These are phyloP conservation scores for Zoysia matrella DNA, from an alignment of 202 grass and related monocot species.

Conservation along the genomic window DNA sequence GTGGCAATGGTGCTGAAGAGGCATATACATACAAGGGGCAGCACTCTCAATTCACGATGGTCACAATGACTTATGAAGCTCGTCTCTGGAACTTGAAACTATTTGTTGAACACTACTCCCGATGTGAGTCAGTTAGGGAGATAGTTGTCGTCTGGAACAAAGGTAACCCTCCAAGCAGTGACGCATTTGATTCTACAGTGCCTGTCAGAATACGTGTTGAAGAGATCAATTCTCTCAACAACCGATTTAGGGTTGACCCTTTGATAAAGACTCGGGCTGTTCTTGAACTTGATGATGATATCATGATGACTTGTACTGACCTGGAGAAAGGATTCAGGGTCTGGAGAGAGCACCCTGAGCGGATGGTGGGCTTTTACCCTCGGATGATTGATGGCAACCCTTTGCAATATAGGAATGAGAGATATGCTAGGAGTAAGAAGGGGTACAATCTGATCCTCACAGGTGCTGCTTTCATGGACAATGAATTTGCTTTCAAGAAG, in stretches of 20 bases:
- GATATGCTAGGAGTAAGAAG: constrained; percentile 85
- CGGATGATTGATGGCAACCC: constrained; percentile 81
- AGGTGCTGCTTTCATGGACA: constrained; percentile 95
- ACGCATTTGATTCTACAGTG: constrained; percentile 77
- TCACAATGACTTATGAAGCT: constrained; percentile 98
- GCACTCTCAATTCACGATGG: constrained; percentile 88
- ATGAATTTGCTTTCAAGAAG: constrained; percentile 76
- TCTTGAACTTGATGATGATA: constrained; percentile 96
- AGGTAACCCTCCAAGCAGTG: constrained; percentile 68
- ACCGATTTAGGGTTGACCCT: constrained; percentile 83
- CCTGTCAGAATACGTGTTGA: constrained; percentile 91
- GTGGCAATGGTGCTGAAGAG: constrained; percentile 83
- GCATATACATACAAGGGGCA: constrained; percentile 77
- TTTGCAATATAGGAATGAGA: constrained; percentile 82
- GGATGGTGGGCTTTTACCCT: constrained; percentile 91
- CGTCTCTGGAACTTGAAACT: constrained; percentile 94
- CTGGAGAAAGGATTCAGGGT: constrained; percentile 94
- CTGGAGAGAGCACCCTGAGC: constrained; percentile 93
- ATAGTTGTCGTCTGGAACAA: constrained; percentile 99
- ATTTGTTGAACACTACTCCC: constrained; percentile 92
- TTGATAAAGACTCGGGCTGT: constrained; percentile 90
- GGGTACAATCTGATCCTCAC: constrained; percentile 94
- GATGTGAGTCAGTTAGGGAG: constrained; percentile 93
- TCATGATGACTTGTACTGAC: constrained; percentile 99
- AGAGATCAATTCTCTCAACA: constrained; percentile 90